Base-by-base conservation (phyloP, 805 yeast genomes). In the Candida xyloterini region DNA sequence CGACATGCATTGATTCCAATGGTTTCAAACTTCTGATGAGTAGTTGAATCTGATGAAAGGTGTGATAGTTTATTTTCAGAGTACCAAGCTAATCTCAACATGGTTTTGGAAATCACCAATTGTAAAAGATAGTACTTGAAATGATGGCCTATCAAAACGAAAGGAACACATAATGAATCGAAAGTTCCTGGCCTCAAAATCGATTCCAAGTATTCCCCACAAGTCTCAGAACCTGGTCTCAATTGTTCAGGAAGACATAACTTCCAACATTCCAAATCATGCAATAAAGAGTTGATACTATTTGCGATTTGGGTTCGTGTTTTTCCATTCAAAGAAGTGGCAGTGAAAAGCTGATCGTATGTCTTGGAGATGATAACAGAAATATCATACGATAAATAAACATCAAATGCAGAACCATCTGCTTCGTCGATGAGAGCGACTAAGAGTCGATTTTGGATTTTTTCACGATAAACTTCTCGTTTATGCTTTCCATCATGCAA, bases 251-350 rank as follows among this genome's bases (percentile, higher is more conserved):
- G 67, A 15, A 63, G 32, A 10, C 48, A 46, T 36, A 40, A 7
- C 31, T 53, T 51, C 64, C 65, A 63, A 13, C 40, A 23, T 16
- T 59, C 62, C 13, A 63, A 43, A 24, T 56, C 62, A 3, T 41
- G 29, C 4, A 60, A 40, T 27, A 57, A 30, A 1, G 30, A 21
- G 10, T 38, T 14, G 13, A 55, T 44, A 5, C 30, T 43, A 1
- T 43, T 27, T 8, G 40, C 15, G 1, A 54, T 45, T 23, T 59
- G 51, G 5, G 35, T 31, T 3, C 42, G 25, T 3, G 55, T 37
- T 34, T 47, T 51, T 9, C 51, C 43, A 3, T 33, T 38, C 18
- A 57, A 23, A 15, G 64, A 53, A 21, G 49, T 52, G 1, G 66
- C 63, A 20, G 60, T 37, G 33, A 62, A 60, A 7, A 63, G 46